These are phyloP conservation scores for Brassica rapa DNA, from an alignment of 345 rosid genomes.

Conservation along the genomic window DNA sequence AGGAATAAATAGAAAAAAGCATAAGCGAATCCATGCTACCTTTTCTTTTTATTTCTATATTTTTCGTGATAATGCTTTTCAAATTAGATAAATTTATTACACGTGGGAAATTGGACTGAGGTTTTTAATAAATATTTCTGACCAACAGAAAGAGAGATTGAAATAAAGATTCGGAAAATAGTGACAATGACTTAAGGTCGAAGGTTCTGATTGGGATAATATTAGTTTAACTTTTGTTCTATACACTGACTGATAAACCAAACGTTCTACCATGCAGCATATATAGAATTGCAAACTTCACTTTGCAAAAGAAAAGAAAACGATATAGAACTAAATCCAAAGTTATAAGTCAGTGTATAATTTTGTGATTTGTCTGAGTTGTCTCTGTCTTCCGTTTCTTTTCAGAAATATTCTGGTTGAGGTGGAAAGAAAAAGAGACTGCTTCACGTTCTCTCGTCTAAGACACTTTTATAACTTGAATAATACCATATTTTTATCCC, in stretches of 20 bases:
- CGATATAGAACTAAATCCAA: neutral
- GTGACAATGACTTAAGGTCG: neutral
- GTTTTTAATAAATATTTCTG: neutral
- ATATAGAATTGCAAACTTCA: neutral
- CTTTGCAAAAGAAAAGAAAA: neutral
- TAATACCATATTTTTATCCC: neutral
- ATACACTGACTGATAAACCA: neutral
- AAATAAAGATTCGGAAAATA: constrained; percentile 14
- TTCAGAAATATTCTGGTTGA: constrained; percentile 17
- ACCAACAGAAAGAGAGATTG: neutral
- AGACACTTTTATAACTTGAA: neutral
- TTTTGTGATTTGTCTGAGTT: neutral
- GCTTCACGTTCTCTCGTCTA: neutral
- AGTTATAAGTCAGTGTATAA: neutral
- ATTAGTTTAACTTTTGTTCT: neutral
- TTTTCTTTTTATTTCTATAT: constrained; percentile 2
- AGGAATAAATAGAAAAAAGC: constrained; percentile 23
- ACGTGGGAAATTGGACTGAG: neutral
- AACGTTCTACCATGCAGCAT: neutral
- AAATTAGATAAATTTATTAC: neutral
- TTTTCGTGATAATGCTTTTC: neutral
- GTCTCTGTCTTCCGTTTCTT: constrained; percentile 1
- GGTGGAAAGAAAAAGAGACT: constrained; percentile 21
- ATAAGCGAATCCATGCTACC: neutral
- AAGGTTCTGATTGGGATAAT: neutral